Evolutionary conservation across 495 filamentous ascomycete genomes (phyloP), one percentile per base, ranked within the genome.

Genomic region (Talaromyces ruber): DNA sequence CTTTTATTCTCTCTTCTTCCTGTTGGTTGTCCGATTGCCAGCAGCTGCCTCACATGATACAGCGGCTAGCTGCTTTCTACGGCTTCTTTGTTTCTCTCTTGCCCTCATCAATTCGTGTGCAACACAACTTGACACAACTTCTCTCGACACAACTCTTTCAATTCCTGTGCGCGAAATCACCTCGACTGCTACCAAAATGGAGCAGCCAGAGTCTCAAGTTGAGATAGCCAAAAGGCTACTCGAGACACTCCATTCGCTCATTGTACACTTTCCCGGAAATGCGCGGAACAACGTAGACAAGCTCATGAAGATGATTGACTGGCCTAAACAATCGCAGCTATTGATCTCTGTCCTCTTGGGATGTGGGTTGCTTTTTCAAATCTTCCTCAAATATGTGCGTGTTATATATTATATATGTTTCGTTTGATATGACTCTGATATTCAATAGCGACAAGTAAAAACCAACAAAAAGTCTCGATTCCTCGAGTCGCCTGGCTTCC

Each of bases 401-500:
- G 11, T 22, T 21, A 6, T 47, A 34, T 11, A 21, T 25, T 11
- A 21, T 25, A 0, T 7, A 25, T 57, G 24, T 12, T 34, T 25
- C 28, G 6, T 18, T 16, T 18, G 28, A 21, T 57, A 18, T 30
- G 7, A 54, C 22, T 28, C 26, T 54, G 51, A 54, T 16, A 54
- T 54, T 9, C 22, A 14, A 14, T 26, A 60, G 59, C 25, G 59
- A 28, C 37, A 60, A 21, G 26, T 60, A 14, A 60, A 29, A 30
- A 24, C 25, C 18, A 11, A 50, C 24, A 28, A 25, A 26, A 60
- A 52, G 21, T 47, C 59, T 51, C 59, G 59, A 26, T 60, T 51
- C 28, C 55, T 59, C 43, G 60, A 62, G 4, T 64, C 61, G 43
- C 59, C 50, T 32, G 66, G 52, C 6, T 68, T 70, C 59, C 74